Conservation (phyloP, 176 grass and related monocot species). For the Oryza punctata region DNA sequence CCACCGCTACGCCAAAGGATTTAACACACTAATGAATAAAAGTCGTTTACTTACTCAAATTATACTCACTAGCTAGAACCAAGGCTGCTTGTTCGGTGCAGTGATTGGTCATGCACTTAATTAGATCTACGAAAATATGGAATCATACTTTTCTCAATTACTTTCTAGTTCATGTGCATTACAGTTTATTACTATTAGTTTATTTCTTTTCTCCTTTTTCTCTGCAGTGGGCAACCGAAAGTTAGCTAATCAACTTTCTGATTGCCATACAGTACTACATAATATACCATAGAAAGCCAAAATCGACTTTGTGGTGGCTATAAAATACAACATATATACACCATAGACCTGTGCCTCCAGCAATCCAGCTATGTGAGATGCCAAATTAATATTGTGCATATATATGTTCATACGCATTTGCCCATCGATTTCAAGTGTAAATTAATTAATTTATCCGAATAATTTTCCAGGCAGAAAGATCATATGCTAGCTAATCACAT, state of each 20-base stretch:
- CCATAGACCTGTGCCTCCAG: not conserved
- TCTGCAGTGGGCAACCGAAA: not conserved
- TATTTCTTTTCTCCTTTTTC: not conserved
- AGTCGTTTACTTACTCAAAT: not conserved
- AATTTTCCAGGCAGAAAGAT: constrained; percentile 1
- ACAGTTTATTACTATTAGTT: not conserved
- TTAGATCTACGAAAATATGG: not conserved
- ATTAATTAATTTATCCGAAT: not conserved
- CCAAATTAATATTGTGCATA: not conserved
- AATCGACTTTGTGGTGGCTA: not conserved
- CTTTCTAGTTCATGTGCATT: not conserved
- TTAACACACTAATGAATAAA: too few relatives aligned
- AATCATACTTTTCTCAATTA: not conserved
- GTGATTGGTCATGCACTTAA: not conserved
- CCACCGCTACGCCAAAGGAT: too few relatives aligned
- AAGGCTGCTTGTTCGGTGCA: not conserved
- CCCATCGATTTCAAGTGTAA: not conserved
- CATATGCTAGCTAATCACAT: constrained; percentile 17
- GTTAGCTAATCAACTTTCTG: not conserved
- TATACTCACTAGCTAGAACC: not conserved
- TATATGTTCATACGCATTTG: not conserved
- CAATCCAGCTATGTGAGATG: not conserved
- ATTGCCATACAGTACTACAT: not conserved
- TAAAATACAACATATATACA: not conserved
- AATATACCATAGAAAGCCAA: not conserved